phyloP scores from a whole-genome alignment of 2,329 filamentous ascomycete species.

The Escovopsis sp. region DNA sequence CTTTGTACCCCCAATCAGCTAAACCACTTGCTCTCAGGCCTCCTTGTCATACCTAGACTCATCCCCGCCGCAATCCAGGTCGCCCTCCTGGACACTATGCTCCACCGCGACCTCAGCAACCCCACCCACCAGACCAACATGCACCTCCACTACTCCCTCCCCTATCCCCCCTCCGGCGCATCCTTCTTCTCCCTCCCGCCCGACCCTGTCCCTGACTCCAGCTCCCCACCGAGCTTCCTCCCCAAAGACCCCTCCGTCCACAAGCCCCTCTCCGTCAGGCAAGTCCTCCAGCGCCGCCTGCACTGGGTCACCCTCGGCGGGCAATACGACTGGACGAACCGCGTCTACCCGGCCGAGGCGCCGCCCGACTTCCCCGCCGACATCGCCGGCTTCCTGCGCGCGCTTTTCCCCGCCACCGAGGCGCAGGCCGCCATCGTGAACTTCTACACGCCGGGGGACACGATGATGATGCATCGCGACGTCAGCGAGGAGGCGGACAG shows the following conservation, averaged over 20 bases:
- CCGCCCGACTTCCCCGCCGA: slow-evolving; percentile 64
- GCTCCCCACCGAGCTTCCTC: slow-evolving; percentile 37
- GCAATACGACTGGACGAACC: slow-evolving; percentile 91
- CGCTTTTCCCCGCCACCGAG: slow-evolving; percentile 59
- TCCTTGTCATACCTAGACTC: slow-evolving; percentile 62
- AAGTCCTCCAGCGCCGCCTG: slow-evolving; percentile 63
- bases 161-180: slow-evolving; percentile 30
- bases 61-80: slow-evolving; percentile 55
- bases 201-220: no score
- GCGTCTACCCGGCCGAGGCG: slow-evolving; percentile 55
- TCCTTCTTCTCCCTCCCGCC: slow-evolving; percentile 42
- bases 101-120: slow-evolving; percentile 63
- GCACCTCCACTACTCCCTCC: slow-evolving; percentile 64
- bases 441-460: slow-evolving; percentile 80
- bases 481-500: slow-evolving; percentile 72
- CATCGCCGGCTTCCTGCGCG: slow-evolving; percentile 49
- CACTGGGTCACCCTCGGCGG: slow-evolving; percentile 92
- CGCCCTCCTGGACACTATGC: slow-evolving; percentile 52
- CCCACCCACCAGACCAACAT: slow-evolving; percentile 73
- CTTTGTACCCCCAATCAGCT: no score
- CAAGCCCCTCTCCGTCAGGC: slow-evolving; percentile 52
- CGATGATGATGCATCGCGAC: slow-evolving; percentile 82
- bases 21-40: slow-evolving; percentile 46
- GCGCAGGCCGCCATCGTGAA: slow-evolving; percentile 90
- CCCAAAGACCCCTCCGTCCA: slow-evolving; percentile 64